phyloP scores from a whole-genome alignment of 345 rosid species.

The Eucalyptus tenuipes region DNA sequence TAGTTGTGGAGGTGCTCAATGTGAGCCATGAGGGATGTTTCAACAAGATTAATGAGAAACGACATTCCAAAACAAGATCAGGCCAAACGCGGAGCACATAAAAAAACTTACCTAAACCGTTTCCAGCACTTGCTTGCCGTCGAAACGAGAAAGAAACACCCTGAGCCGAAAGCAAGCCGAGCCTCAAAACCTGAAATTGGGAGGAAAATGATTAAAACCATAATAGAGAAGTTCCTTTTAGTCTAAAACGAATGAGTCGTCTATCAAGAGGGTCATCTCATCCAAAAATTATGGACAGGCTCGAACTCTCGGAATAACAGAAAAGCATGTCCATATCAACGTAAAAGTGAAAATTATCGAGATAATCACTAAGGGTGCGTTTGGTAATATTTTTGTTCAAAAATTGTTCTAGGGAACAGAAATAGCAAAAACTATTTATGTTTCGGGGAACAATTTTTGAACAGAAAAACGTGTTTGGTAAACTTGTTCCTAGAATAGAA shows the following conservation, averaged over 20 bases:
- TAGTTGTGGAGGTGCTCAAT: background rate
- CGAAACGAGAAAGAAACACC: background rate
- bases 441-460: no score
- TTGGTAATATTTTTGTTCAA: no score
- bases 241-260: background rate
- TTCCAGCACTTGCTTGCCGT: background rate
- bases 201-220: background rate
- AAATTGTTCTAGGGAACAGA: no score
- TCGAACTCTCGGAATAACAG: background rate
- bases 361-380: background rate
- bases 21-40: background rate
- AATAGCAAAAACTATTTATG: no score
- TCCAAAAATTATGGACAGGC: background rate
- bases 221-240: background rate
- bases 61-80: background rate
- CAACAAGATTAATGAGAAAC: background rate
- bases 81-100: background rate
- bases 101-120: background rate
- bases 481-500: no score
- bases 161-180: background rate
- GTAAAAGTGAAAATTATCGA: background rate
- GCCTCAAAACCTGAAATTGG: background rate
- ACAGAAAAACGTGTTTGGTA: no score
- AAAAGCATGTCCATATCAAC: background rate
- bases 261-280: background rate